These are phyloP conservation scores for Stachybotrys elegans DNA, from an alignment of 2,329 filamentous ascomycete species.

Conservation along the genomic window DNA sequence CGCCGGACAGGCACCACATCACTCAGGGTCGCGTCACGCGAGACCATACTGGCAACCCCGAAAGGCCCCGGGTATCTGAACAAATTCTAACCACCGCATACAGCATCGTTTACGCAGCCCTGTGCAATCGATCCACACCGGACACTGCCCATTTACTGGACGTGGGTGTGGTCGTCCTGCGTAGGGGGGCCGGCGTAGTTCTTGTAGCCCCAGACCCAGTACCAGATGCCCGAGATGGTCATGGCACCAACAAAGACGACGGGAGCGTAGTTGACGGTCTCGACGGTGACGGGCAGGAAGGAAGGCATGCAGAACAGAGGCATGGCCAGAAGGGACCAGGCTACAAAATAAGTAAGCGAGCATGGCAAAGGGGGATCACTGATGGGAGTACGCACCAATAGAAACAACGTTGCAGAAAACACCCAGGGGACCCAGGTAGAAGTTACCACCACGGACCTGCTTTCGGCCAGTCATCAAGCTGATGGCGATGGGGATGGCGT, in stretches of 20 bases:
- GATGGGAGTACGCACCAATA: constrained; percentile 45
- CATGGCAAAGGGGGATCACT: no score
- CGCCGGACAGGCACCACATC: no score
- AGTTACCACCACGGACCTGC: constrained; percentile 51
- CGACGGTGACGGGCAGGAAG: constrained; percentile 50
- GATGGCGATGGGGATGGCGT: constrained; percentile 61
- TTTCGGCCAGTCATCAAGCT: constrained; percentile 56
- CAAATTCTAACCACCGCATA: no score
- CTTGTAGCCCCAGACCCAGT: constrained; percentile 63
- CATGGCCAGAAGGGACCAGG: constrained; percentile 63
- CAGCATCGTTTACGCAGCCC: no score
- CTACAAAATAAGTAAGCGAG: constrained; percentile 27
- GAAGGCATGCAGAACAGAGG: constrained; percentile 73
- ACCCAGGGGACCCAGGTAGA: constrained; percentile 59
- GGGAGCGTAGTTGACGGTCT: constrained; percentile 67
- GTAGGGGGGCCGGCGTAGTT: constrained; percentile 62
- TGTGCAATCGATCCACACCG: no score
- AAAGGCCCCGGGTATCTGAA: not conserved
- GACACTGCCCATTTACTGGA: no score
- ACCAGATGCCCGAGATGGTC: constrained; percentile 58
- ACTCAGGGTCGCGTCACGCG: no score
- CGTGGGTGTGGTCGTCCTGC: constrained; percentile 24
- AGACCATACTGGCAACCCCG: no score
- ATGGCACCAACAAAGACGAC: constrained; percentile 68
- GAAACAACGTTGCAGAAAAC: constrained; percentile 58